Evolutionary conservation across 108 stramenopile genomes (phyloP).

Genomic region (Fragilaria crotonensis): DNA sequence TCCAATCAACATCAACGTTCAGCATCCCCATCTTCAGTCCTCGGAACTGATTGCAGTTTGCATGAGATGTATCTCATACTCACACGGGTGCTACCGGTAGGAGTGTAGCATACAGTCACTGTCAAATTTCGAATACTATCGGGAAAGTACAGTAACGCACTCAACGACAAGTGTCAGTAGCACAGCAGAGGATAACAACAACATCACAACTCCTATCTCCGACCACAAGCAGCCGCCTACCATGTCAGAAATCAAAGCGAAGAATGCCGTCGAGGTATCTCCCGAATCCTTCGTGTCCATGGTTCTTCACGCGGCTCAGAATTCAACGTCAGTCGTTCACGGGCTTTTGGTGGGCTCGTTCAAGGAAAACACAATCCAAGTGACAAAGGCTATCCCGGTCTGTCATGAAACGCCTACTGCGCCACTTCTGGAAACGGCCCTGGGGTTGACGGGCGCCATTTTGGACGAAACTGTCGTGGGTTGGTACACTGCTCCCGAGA

Average conservation of each 20-base stretch:
- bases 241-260: neutral
- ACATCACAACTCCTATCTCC: neutral
- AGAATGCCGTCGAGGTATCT: slow-evolving; percentile 9
- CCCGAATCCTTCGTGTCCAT: slow-evolving; percentile 31
- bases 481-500: slow-evolving; percentile 58
- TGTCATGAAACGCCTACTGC: slow-evolving; percentile 71
- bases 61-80: too few relatives aligned
- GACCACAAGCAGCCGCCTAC: neutral
- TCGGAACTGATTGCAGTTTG: too few relatives aligned
- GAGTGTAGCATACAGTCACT: too few relatives aligned
- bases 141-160: too few relatives aligned
- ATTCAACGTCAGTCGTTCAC: slow-evolving; percentile 38
- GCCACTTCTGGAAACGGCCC: slow-evolving; percentile 53
- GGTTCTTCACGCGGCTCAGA: slow-evolving; percentile 41
- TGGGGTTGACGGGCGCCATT: slow-evolving; percentile 30
- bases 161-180: too few relatives aligned
- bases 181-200: too few relatives aligned
- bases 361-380: slow-evolving; percentile 1
- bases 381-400: slow-evolving; percentile 49
- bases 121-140: too few relatives aligned
- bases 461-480: slow-evolving; percentile 36
- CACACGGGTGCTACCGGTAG: too few relatives aligned
- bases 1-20: too few relatives aligned
- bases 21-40: too few relatives aligned
- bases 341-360: slow-evolving; percentile 49